Evolutionary conservation across 139 green algal species (phyloP), one percentile per base, ranked within the genome.

Genomic region (Dunaliella primolecta): DNA sequence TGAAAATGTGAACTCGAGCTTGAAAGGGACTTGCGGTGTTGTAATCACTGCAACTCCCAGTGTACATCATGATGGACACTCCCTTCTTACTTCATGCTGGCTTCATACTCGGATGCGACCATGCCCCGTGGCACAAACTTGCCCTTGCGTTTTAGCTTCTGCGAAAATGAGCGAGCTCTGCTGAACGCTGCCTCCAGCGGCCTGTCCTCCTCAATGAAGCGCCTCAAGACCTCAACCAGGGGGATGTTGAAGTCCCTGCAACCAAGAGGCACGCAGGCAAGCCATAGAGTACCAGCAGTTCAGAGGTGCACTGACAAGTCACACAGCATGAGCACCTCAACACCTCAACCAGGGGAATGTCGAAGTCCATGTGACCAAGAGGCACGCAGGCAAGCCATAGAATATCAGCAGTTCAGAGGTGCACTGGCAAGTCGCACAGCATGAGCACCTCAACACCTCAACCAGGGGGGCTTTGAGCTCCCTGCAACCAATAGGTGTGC

Each of bases 141-240:
- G 15, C 96, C 96, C 1, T 75, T 55, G 80, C 95, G 96, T 84
- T 93, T 95, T 2, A 98, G 56, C 92, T 98, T 98, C 55, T 94
- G 95, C 29, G 90, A 92, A 88, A 99, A 98, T 0, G 94, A 98
- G 33, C 96, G 87, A 29, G 98, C 98, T 0, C 97, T 83, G 87
- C 92, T 97, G 90, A 99, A 99, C 2, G 95, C 95, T 29, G 93
- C 94, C 79, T 98, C 96, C 81, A 99, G 87, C 0, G 94, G 90
- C 84, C 85, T 56, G 25, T 90, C 93, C 71, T 90, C 85, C 31
- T 87, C 86, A 0, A 98, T 86, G 38, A 88, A 92, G 20, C 82
- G 81, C 81, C 76, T 71, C 55, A 98, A 89, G 24, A 91, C 94
- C n/a, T 92, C 88, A 74, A 94, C 96, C 77, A 99, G 88, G 11